Base-by-base conservation (phyloP, 1,139 yeast species). In the Debaryomyces sp. region DNA sequence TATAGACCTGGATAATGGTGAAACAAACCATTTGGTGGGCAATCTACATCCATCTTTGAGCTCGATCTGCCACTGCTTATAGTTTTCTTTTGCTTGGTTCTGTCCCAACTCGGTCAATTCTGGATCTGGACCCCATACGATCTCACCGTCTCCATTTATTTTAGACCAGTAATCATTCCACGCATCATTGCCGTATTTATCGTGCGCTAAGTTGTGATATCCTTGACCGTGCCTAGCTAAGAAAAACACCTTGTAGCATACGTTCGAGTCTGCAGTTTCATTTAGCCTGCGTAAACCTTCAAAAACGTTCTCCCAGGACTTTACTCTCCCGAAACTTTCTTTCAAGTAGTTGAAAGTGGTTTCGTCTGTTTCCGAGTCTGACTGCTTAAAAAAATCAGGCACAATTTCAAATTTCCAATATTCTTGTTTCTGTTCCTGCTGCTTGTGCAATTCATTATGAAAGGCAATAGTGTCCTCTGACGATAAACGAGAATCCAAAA, bases 181-280 rank as follows among this genome's bases (percentile, higher is more conserved):
- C 2, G 59, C 73, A 34, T 68, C 61, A 45, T 75, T 68, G 2
- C 80, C 80, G 49, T 75, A 75, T 50, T 66, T 63, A 15, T 65
- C 47, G 53, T 75, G 77, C 39, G 78, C 80, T 51, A 74, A 55
- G 55, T 76, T 76, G 56, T 76, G 81, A 57, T 53, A 74, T 3
- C 80, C 80, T 54, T 75, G 78, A 3, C 80, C 80, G 49, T 76
- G 81, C 51, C 81, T 69, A 15, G 78, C 77, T 38, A 75, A 62
- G 51, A 72, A 69, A 43, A 75, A 60, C 22, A 76, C 51, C 57
- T 76, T 76, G 59, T 75, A 77, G 8, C 52, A 51, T 17, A 59
- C 70, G 30, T 63, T 59, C 1, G 56, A 56, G 1, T 40, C 43
- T 21, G 70, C 58, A 7, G 51, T 41, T 1, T 50, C 50, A 52